A percentile compares a stretch with the other conserved stretches of the same genome.
Evolutionary conservation across 164 flowering plant species (phyloP).

Genomic region (Liquidambar formosana): DNA sequence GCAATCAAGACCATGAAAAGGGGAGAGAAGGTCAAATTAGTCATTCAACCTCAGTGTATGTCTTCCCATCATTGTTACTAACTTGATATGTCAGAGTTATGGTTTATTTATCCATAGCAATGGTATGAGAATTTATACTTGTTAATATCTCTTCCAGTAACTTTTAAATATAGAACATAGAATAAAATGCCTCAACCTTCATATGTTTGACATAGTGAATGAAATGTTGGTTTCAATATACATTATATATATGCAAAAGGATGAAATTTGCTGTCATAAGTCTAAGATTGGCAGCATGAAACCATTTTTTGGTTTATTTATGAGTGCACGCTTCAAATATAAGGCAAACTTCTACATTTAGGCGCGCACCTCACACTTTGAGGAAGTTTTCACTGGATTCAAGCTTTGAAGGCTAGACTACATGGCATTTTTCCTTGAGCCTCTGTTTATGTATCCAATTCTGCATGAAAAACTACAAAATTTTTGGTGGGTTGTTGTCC

Average conservation of each 20-base stretch:
- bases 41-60: conserved; percentile 70
- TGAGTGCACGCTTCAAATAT: not conserved
- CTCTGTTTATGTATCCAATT: too few species aligned
- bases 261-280: not conserved
- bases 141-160: too few species aligned
- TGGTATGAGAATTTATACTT: not conserved
- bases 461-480: too few species aligned
- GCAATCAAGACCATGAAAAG: conserved; percentile 62
- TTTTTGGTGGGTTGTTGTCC: too few species aligned
- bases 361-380: not conserved
- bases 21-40: conserved; percentile 56
- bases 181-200: too few species aligned
- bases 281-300: not conserved
- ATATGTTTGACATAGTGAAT: too few species aligned
- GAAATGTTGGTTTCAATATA: too few species aligned
- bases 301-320: not conserved
- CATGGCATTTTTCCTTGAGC: too few species aligned
- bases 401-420: too few species aligned
- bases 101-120: not conserved
- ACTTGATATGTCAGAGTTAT: not conserved
- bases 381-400: not conserved
- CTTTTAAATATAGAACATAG: too few species aligned
- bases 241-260: not conserved
- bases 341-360: not conserved
- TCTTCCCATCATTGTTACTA: not conserved